phyloP scores from a whole-genome alignment of 371 early-diverging fungal species.

The Apophysomyces trapeziformis region DNA sequence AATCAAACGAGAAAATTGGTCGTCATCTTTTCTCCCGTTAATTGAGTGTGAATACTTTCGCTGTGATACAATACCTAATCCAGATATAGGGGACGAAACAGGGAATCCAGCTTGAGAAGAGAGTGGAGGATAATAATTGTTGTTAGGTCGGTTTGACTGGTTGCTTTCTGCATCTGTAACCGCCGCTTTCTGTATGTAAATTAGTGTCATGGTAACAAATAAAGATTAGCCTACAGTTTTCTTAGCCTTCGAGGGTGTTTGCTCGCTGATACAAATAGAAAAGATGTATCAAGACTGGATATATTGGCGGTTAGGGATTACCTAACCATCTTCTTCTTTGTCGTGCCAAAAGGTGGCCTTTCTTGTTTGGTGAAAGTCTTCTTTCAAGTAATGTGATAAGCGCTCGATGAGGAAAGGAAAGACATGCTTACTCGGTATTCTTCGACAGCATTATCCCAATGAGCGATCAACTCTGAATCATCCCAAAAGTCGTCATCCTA shows the following conservation, averaged over 20 bases:
- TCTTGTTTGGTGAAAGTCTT: constrained; percentile 2
- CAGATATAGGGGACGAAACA: not conserved
- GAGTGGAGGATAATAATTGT: not conserved
- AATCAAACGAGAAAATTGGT: constrained; percentile 36
- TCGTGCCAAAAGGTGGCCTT: constrained; percentile 10
- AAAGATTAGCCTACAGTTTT: not conserved
- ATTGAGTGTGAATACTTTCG: not conserved
- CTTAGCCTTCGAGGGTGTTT: not conserved
- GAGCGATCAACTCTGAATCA: constrained; percentile 60
- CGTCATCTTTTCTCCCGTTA: not conserved
- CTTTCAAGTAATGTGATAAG: not conserved
- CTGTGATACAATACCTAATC: not conserved
- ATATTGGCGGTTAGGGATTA: not conserved
- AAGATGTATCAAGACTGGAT: not conserved
- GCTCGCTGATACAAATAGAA: not conserved
- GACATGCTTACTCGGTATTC: constrained; percentile 36
- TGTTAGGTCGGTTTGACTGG: not conserved
- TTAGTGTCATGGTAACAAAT: no score
- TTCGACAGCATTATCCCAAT: constrained; percentile 63
- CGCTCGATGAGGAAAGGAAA: not conserved
- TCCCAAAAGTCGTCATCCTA: constrained; percentile 60
- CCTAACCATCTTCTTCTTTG: not conserved
- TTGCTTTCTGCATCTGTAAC: not conserved
- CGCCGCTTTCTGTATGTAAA: no score
- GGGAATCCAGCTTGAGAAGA: not conserved